Percentiles rank a stretch among this genome's conserved stretches.
Conservation (phyloP, 2,329 filamentous ascomycete genomes). For the Aspergillus sp. region DNA sequence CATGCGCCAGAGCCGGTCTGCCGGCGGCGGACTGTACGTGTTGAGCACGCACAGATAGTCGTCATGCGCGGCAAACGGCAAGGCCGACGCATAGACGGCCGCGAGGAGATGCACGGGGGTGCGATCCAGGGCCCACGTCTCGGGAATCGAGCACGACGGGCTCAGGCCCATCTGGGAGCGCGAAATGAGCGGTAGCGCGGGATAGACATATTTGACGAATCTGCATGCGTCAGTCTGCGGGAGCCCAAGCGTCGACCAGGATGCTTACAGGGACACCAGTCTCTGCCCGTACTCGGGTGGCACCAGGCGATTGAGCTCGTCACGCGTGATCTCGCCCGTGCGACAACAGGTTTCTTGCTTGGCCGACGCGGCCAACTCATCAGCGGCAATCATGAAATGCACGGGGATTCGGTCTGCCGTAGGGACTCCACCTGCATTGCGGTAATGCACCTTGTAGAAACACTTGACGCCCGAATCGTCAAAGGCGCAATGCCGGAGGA, state of each 20-base stretch:
- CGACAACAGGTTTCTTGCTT: constrained; percentile 20
- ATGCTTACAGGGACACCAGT: constrained; percentile 22
- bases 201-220: constrained; percentile 31
- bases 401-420: constrained; percentile 34
- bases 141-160: constrained; percentile 17
- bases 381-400: constrained; percentile 28
- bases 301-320: constrained; percentile 21
- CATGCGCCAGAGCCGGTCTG: constrained; percentile 29
- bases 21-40: constrained; percentile 25
- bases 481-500: constrained; percentile 36
- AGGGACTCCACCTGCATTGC: constrained; percentile 39
- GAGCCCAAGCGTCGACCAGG: no score
- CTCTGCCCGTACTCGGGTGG: constrained; percentile 23
- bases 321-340: constrained; percentile 9
- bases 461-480: constrained; percentile 36
- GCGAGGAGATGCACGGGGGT: constrained; percentile 30
- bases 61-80: constrained; percentile 33
- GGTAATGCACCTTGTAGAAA: constrained; percentile 37
- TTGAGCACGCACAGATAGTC: constrained; percentile 28
- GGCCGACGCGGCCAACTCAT: constrained; percentile 17
- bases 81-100: constrained; percentile 32
- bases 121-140: constrained; percentile 18
- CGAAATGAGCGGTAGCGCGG: constrained; percentile 31
- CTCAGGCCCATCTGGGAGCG: constrained; percentile 27
- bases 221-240: constrained; percentile 14